phyloP scores from a whole-genome alignment of 805 yeast genomes.

The Candida ipomoeae region DNA sequence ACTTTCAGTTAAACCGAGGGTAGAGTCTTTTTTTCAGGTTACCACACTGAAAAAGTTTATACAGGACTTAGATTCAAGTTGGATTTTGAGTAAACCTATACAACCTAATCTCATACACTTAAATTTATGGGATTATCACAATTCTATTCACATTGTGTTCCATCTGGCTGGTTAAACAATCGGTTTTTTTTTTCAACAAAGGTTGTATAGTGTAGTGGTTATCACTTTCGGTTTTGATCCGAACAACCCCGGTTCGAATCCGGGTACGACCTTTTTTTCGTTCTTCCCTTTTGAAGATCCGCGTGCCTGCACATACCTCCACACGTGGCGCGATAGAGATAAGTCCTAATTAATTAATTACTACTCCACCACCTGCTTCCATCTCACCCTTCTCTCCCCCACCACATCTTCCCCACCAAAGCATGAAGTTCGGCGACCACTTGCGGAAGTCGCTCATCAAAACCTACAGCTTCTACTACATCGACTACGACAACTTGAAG shows the following conservation, averaged over 20 bases:
- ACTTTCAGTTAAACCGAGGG: too few species aligned
- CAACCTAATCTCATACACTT: too few species aligned
- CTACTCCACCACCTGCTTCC: not conserved
- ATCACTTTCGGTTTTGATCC: conserved; percentile 81
- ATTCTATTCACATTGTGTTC: too few species aligned
- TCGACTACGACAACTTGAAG: conserved; percentile 87
- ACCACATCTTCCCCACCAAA: not conserved
- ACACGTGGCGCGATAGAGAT: conserved; percentile 4
- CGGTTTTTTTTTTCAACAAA: not conserved
- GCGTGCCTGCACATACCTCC: conserved; percentile 1
- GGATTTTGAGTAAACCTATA: too few species aligned
- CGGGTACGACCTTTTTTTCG: conserved; percentile 63
- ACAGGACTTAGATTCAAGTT: too few species aligned
- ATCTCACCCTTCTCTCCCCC: not conserved
- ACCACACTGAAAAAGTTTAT: too few species aligned
- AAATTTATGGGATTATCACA: too few species aligned
- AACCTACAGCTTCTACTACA: conserved; percentile 86
- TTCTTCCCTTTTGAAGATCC: too few species aligned
- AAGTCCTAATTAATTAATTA: conserved; percentile 1
- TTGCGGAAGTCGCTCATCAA: conserved; percentile 83
- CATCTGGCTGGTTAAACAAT: not conserved
- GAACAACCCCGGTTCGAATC: conserved; percentile 81
- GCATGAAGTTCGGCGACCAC: conserved; percentile 95
- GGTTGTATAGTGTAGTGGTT: conserved; percentile 73
- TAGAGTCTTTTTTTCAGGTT: too few species aligned